Evolutionary conservation across 148 eudicot genomes (phyloP).

Genomic region (Camellia granthamiana): DNA sequence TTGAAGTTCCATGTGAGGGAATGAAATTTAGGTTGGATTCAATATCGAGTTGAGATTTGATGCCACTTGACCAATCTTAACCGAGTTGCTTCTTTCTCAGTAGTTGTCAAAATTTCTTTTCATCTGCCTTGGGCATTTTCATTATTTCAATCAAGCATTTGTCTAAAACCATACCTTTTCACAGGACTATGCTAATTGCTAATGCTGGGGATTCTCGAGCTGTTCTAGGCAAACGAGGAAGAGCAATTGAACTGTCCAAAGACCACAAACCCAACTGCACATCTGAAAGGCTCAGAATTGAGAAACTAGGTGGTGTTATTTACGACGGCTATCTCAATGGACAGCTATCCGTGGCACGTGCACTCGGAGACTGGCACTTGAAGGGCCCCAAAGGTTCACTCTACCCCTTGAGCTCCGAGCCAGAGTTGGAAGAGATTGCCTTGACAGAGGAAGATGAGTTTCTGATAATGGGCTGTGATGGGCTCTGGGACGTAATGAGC

Average conservation of each 20-base stretch:
- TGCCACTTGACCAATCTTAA: too few species aligned
- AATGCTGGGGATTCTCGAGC: slow-evolving; percentile 66
- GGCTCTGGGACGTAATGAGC: slow-evolving; percentile 67
- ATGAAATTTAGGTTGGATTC: not conserved
- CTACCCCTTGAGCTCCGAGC: slow-evolving; percentile 54
- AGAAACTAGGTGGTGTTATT: slow-evolving; percentile 52
- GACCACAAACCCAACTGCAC: slow-evolving; percentile 68
- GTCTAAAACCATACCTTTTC: not conserved
- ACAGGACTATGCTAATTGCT: slow-evolving; percentile 52
- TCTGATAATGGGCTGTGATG: slow-evolving; percentile 57
- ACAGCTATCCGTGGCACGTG: slow-evolving; percentile 59
- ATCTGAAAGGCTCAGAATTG: slow-evolving; percentile 50
- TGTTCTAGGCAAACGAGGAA: slow-evolving; percentile 56
- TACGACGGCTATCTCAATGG: slow-evolving; percentile 65
- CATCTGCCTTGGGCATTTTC: not conserved
- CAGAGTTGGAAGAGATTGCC: slow-evolving; percentile 42
- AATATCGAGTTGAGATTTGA: not conserved
- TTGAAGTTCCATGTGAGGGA: not conserved
- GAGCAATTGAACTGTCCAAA: slow-evolving; percentile 58
- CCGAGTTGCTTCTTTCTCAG: too few species aligned
- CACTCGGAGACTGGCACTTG: slow-evolving; percentile 67
- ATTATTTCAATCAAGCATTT: not conserved
- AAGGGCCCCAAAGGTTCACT: slow-evolving; percentile 49
- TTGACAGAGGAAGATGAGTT: slow-evolving; percentile 59
- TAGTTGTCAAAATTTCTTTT: too few species aligned